Conservation (phyloP, 345 rosid species). For the Rhizophora apiculata region DNA sequence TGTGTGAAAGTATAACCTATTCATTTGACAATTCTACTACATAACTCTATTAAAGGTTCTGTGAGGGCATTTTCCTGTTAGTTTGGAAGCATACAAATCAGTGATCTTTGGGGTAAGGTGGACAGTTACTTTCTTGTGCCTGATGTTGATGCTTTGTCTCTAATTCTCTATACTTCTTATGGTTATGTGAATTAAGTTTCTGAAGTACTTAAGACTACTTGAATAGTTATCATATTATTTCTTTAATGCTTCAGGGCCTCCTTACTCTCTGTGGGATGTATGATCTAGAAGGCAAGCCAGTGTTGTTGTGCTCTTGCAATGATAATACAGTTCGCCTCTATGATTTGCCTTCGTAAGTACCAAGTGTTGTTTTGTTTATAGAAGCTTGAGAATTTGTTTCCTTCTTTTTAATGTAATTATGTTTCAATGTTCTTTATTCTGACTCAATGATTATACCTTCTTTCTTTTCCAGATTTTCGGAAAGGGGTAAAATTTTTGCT, state of each 20-base stretch:
- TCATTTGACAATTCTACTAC: no score
- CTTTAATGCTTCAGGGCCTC: slow-evolving; percentile 15
- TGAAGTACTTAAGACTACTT: neutral
- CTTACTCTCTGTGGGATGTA: slow-evolving; percentile 10
- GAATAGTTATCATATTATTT: neutral
- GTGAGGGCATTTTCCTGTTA: no score
- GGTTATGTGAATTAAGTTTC: neutral
- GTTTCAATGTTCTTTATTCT: neutral
- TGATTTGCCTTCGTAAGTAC: slow-evolving; percentile 93
- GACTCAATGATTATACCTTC: neutral
- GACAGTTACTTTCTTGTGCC: no score
- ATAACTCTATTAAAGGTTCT: no score
- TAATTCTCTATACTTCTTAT: no score
- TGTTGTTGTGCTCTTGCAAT: slow-evolving; percentile 23
- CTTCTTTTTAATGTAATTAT: neutral
- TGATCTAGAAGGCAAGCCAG: slow-evolving; percentile 23
- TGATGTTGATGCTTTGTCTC: no score
- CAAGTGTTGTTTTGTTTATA: neutral
- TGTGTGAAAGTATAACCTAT: no score
- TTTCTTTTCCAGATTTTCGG: slow-evolving; percentile 54
- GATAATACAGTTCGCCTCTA: slow-evolving; percentile 28
- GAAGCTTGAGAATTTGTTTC: neutral
- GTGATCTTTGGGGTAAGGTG: no score
- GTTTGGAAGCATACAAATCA: no score
- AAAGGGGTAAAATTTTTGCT: slow-evolving; percentile 83